phyloP scores from a whole-genome alignment of 225 moss, liverwort and hornwort genomes.

The Pseudoscleropodium purum region DNA sequence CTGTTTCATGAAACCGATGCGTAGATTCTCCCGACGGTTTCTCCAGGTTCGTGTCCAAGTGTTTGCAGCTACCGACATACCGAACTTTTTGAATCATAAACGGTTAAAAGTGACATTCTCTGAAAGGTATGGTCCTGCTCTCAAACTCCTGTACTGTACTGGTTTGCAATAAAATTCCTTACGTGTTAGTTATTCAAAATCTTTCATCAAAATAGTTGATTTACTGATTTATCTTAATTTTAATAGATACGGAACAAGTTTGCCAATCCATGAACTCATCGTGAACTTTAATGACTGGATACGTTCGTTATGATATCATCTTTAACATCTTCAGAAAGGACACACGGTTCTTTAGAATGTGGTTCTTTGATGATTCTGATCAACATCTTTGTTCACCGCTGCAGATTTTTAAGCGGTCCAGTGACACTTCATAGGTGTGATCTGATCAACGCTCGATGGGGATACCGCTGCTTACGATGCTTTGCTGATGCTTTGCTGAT shows the following conservation, averaged over 20 bases:
- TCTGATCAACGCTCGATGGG: background rate
- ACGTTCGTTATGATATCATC: background rate
- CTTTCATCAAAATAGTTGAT: background rate
- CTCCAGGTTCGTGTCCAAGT: background rate
- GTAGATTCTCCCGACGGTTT: background rate
- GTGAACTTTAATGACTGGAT: background rate
- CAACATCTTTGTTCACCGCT: background rate
- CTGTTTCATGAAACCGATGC: background rate
- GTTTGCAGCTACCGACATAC: background rate
- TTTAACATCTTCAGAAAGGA: background rate
- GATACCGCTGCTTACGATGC: background rate
- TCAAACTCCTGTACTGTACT: background rate
- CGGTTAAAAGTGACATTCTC: background rate
- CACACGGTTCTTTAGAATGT: background rate
- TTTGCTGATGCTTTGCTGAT: background rate
- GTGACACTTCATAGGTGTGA: background rate
- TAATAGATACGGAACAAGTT: background rate
- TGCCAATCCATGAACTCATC: background rate
- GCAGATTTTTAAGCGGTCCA: background rate
- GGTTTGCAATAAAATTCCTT: background rate
- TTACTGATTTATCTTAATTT: background rate
- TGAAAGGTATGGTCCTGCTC: background rate
- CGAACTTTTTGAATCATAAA: background rate
- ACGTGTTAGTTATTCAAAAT: background rate
- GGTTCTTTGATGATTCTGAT: slow-evolving; percentile 11